Base-by-base conservation (phyloP, 2,329 filamentous ascomycete genomes). In the Penicillium polonicum region DNA sequence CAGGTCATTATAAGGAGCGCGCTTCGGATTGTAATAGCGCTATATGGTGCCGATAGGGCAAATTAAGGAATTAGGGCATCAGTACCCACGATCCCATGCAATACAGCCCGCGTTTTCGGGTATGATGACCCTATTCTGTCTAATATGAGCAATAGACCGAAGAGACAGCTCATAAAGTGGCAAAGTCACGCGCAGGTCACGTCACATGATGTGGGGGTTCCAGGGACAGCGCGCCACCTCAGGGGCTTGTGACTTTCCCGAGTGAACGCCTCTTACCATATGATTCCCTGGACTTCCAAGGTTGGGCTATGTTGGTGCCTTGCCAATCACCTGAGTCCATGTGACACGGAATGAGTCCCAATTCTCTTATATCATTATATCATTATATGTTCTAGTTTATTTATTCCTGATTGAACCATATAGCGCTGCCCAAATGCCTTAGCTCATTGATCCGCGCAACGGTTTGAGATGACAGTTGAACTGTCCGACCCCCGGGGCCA, bases 191-290 rank as follows among this genome's bases (percentile, higher is more conserved):
- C 55, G 55, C 48, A 53, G 45, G 19, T 17, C 42, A 3, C 3
- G 55, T 57, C 49, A 57, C 55, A 57, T 57, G 55, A 56, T 56
- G 53, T 56, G 48, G 52, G 52, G 38, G 38, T 17, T n/a, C 23
- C 45, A 27, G 33, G 25, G 45, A 43, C 52, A 55, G 55, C 48
- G 25, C 43, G 42, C 52, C 52, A 55, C 58, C 43, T 60, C 56
- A 57, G 55, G 59, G 52, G 55, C 60, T 54, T 58, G 60, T 65
- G 62, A 63, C 35, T 51, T 44, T 35, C 36, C 33, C 35, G 13
- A 31, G 8, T 33, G 29, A 23, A 36, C 43, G 35, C 19, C 33
- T 46, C 42, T 41, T 41, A 5, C 49, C 39, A 12, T 35, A 7
- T 15, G 25, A 17, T 19, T 27, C 25, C 25, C 25, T 23, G 1